phyloP scores from a whole-genome alignment of 1,284 basidiomycete genomes.

The Sphagnurus paluster region DNA sequence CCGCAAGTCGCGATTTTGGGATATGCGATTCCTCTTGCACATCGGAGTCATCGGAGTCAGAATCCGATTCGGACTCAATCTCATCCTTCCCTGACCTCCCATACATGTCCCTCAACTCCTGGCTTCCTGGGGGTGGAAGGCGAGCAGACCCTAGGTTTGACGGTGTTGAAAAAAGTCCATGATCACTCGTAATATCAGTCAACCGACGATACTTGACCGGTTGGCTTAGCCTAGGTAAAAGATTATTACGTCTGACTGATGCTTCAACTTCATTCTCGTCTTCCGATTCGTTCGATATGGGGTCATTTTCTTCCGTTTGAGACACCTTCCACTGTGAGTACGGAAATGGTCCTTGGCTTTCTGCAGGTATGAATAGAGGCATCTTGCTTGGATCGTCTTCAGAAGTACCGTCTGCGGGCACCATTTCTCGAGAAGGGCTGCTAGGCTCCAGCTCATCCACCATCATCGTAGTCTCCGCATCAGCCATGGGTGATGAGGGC shows the following conservation, averaged over 20 bases:
- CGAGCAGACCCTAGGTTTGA: conserved; percentile 25
- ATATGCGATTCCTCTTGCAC: conserved; percentile 51
- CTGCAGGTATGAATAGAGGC: conserved; percentile 42
- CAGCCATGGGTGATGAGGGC: conserved; percentile 23
- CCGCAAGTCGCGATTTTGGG: conserved; percentile 56
- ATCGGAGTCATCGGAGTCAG: conserved; percentile 43
- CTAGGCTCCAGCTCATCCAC: conserved; percentile 34
- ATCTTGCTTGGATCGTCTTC: conserved; percentile 19
- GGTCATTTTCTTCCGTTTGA: conserved; percentile 7
- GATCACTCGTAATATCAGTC: conserved; percentile 52
- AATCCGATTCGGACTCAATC: conserved; percentile 38
- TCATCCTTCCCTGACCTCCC: conserved; percentile 33
- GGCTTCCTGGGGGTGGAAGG: conserved; percentile 19
- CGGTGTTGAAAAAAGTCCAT: conserved; percentile 36
- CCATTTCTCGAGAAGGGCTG: conserved; percentile 17
- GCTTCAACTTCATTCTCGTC: conserved; percentile 32
- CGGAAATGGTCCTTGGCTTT: conserved; percentile 46
- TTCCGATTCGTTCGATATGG: conserved; percentile 34
- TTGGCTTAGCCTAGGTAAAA: conserved; percentile 23
- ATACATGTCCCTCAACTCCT: conserved; percentile 33
- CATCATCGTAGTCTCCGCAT: conserved; percentile 25
- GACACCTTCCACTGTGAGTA: conserved; percentile 41
- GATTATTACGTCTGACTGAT: conserved; percentile 22
- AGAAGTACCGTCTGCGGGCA: conserved; percentile 4
- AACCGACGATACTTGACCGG: conserved; percentile 43